These are phyloP conservation scores for Daldinia bambusicola DNA, from an alignment of 495 filamentous ascomycete species.

Conservation along the genomic window DNA sequence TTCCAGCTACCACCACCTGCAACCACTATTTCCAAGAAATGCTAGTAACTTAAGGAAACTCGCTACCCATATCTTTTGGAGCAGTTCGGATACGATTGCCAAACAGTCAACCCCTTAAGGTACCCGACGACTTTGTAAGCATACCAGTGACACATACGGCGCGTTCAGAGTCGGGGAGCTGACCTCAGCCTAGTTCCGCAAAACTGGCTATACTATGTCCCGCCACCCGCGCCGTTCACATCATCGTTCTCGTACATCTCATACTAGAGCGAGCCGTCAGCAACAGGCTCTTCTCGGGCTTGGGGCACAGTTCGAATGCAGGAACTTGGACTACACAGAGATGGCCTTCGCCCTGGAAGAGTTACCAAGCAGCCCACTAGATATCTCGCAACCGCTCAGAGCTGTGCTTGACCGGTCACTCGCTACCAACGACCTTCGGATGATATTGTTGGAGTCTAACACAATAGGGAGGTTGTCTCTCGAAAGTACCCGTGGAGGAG, in stretches of 20 bases:
- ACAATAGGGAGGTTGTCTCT: not conserved
- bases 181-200: not conserved
- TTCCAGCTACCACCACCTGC: not conserved
- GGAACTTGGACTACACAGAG: not conserved
- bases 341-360: constrained; percentile 10
- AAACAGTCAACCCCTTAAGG: not conserved
- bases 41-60: not conserved
- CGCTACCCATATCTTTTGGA: not conserved
- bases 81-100: not conserved
- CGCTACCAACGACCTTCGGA: not conserved
- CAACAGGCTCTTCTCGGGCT: constrained; percentile 15
- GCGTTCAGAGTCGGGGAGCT: not conserved
- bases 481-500: not conserved
- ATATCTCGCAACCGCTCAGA: constrained; percentile 2
- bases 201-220: constrained; percentile 6
- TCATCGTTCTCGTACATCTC: not conserved
- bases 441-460: not conserved
- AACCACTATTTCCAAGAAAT: not conserved
- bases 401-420: constrained; percentile 17
- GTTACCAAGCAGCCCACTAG: constrained; percentile 1
- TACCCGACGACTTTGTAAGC: not conserved
- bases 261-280: not conserved
- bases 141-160: not conserved
- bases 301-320: constrained; percentile 23
- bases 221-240: not conserved